Base-by-base conservation (phyloP, 1,284 basidiomycete species). In the Ustilago hordei region DNA sequence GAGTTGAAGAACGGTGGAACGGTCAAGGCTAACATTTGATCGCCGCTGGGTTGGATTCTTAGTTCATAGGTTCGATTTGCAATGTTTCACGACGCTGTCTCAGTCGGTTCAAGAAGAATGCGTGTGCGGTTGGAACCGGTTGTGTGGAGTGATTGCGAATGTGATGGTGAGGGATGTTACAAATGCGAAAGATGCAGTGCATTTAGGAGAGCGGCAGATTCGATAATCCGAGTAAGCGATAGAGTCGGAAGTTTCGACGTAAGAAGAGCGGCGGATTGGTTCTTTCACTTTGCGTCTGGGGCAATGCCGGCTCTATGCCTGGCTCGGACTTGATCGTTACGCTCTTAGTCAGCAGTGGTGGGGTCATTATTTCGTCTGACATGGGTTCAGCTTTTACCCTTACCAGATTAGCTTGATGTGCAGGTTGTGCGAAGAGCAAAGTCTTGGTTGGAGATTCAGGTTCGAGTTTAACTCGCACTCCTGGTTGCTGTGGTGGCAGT, bases 1-100 rank as follows among this genome's bases (percentile, higher is more conserved):
- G 90, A 92, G 62, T 88, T 91, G 89, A 98, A 98, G 90, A 97
- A 97, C 86, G 60, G 34, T 0, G 81, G 79, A 8, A 62, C 64
- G 57, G 70, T 82, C 55, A 75, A 75, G 63, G 79, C 79, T 23
- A 79, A 67, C 58, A 74, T 81, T 19, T 82, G 38, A 74, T 13
- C 35, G 15, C 11, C 39, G 34, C 23, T 58, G 48, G 15, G 19
- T 35, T 6, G n/a, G 9, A n/a, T 28, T 19, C 43, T 31, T 23
- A 11, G 19, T 28, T 39, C 15, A 9, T 11, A 39, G 9, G 15
- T 39, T 28, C 3, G 23, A 48, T 8, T 23, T 50, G 48, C 36
- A 38, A 15, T 45, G 7, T 11, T 45, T 11, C 7, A 45, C 13
- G 6, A 15, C 11, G 15, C 23, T 28, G 7, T 45, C 11, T 45